phyloP scores from a whole-genome alignment of 352 stramenopile genomes.

The Phytophthora niederhauseri region DNA sequence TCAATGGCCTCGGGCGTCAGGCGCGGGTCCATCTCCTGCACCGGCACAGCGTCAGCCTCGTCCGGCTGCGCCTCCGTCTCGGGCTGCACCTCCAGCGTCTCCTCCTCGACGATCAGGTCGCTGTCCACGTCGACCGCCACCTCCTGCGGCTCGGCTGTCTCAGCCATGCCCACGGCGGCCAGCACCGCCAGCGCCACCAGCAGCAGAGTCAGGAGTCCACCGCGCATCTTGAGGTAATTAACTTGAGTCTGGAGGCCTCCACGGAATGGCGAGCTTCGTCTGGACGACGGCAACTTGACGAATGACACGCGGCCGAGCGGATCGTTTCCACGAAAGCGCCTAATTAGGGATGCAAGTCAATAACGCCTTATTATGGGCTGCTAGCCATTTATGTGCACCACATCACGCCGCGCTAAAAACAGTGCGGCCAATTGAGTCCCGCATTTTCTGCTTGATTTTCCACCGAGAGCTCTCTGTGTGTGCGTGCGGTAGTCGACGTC shows the following conservation, averaged over 20 bases:
- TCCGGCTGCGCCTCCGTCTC: slow-evolving; percentile 18
- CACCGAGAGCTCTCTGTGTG: not conserved
- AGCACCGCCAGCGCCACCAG: slow-evolving; percentile 52
- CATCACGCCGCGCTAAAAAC: slow-evolving; percentile 23
- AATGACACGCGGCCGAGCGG: slow-evolving; percentile 23
- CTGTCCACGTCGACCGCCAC: slow-evolving; percentile 43
- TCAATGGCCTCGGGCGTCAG: slow-evolving; percentile 68
- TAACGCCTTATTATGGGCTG: slow-evolving; percentile 4
- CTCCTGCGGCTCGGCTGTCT: slow-evolving; percentile 34
- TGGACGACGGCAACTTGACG: slow-evolving; percentile 26
- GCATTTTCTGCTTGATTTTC: slow-evolving; percentile 35
- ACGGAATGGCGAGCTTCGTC: not conserved
- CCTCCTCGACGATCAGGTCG: slow-evolving; percentile 48
- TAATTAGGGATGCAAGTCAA: slow-evolving; percentile 2
- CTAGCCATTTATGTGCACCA: slow-evolving; percentile 9
- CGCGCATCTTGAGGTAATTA: slow-evolving; percentile 44
- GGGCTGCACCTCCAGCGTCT: slow-evolving; percentile 42
- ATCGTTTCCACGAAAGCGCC: slow-evolving; percentile 15
- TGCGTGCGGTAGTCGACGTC: not conserved
- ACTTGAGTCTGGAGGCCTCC: not conserved
- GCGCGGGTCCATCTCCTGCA: slow-evolving; percentile 43
- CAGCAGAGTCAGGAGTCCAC: slow-evolving; percentile 49
- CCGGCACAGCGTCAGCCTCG: slow-evolving; percentile 20
- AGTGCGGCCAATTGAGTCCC: slow-evolving; percentile 15
- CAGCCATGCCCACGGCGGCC: slow-evolving; percentile 35